Conservation (phyloP, 2,329 filamentous ascomycete genomes). For the Aspergillus sp. region DNA sequence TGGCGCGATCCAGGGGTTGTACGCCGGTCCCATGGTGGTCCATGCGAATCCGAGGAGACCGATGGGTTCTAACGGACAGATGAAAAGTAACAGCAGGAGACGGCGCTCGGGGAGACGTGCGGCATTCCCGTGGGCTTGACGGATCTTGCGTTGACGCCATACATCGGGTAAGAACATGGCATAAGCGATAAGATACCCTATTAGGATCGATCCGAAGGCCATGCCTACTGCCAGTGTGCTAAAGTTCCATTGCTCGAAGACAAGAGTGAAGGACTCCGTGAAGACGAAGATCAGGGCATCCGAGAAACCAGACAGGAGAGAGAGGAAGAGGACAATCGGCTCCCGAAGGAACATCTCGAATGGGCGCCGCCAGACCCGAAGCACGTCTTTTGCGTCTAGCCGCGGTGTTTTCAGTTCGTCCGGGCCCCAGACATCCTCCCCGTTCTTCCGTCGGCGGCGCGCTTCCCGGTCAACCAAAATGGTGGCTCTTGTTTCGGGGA, state of each 20-base stretch:
- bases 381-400: constrained; percentile 40
- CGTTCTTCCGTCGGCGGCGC: constrained; percentile 50
- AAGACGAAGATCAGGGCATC: constrained; percentile 69
- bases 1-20: constrained; percentile 64
- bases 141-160: constrained; percentile 37
- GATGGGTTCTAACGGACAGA: constrained; percentile 59
- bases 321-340: constrained; percentile 67
- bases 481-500: constrained; percentile 56
- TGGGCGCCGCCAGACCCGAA: constrained; percentile 57
- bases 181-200: constrained; percentile 66
- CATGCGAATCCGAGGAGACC: constrained; percentile 68
- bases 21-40: constrained; percentile 61
- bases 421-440: constrained; percentile 64
- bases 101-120: constrained; percentile 60
- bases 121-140: constrained; percentile 46
- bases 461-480: constrained; percentile 57
- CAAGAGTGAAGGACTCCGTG: constrained; percentile 55
- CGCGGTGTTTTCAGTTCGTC: constrained; percentile 47
- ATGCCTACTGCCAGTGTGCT: constrained; percentile 55
- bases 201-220: constrained; percentile 62
- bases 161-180: constrained; percentile 53
- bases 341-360: constrained; percentile 71
- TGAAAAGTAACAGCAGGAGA: constrained; percentile 64
- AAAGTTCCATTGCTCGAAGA: constrained; percentile 61
- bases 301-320: constrained; percentile 67